phyloP scores from a whole-genome alignment of 352 stramenopile species.

The Discostella stelligera region DNA sequence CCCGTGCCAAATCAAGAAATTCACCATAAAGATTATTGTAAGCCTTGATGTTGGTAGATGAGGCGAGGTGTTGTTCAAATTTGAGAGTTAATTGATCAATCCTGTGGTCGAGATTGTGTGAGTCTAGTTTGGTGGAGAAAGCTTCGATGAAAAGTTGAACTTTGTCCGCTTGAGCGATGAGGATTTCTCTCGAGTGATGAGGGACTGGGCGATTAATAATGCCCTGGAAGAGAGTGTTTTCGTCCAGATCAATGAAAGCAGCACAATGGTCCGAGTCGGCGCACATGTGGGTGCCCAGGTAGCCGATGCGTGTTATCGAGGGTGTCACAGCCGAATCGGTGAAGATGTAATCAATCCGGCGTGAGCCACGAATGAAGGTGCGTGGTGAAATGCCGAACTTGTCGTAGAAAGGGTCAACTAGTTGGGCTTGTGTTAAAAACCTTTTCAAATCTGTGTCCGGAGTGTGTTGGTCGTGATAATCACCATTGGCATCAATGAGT shows the following conservation, averaged over 20 bases:
- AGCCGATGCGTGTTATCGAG: slow-evolving; percentile 1
- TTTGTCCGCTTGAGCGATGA: slow-evolving; percentile 14
- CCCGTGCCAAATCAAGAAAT: background rate
- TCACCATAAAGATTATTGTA: slow-evolving; percentile 15
- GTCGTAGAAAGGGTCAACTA: slow-evolving; percentile 6
- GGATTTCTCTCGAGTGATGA: slow-evolving; percentile 10
- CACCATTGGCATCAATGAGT: slow-evolving; percentile 36
- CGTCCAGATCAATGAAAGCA: slow-evolving; percentile 10
- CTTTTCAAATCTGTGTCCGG: background rate
- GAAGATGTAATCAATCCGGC: slow-evolving; percentile 14
- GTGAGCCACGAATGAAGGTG: slow-evolving; percentile 8
- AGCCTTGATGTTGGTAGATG: background rate
- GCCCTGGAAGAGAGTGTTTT: background rate
- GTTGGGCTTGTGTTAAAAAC: slow-evolving; percentile 12
- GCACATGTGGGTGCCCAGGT: slow-evolving; percentile 11
- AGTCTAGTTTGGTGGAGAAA: background rate
- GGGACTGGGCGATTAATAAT: slow-evolving; percentile 9
- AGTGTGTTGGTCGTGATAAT: background rate
- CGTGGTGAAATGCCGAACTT: background rate
- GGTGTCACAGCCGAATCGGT: background rate
- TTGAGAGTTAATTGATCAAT: background rate
- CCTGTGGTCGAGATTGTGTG: background rate
- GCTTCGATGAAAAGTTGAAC: background rate
- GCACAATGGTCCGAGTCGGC: slow-evolving; percentile 8
- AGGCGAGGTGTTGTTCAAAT: background rate